Conservation (phyloP, 2,329 filamentous ascomycete genomes). For the Aspergillus luchuensis region DNA sequence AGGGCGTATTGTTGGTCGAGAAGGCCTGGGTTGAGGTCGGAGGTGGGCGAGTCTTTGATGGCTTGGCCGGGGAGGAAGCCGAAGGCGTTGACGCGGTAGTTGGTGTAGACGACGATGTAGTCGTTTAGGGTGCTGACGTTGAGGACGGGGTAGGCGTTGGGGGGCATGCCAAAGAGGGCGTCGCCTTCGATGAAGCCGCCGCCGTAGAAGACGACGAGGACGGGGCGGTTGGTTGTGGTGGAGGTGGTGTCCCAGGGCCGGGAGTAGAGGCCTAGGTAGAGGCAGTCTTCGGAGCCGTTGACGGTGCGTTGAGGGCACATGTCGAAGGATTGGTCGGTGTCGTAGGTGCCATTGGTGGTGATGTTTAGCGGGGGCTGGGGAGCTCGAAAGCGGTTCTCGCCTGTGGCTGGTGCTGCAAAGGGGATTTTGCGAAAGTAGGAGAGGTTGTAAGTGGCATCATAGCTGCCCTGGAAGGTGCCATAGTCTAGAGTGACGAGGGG, state of each 20-base stretch:
- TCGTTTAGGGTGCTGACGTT: conserved; percentile 57
- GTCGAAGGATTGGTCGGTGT: conserved; percentile 58
- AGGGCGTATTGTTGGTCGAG: conserved; percentile 57
- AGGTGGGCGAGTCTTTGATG: conserved; percentile 46
- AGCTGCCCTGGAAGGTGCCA: conserved; percentile 56
- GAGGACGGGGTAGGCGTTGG: conserved; percentile 59
- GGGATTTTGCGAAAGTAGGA: conserved; percentile 64
- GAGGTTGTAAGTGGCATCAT: conserved; percentile 56
- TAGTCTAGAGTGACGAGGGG: conserved; percentile 51
- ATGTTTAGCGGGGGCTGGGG: conserved; percentile 59
- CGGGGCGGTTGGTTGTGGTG: conserved; percentile 50
- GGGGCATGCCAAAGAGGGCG: conserved; percentile 58
- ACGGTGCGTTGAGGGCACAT: conserved; percentile 62
- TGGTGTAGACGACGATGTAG: conserved; percentile 55
- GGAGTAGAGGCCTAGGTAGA: conserved; percentile 63
- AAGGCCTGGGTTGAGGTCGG: conserved; percentile 56
- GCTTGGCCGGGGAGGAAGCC: conserved; percentile 56
- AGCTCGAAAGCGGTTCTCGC: conserved; percentile 61
- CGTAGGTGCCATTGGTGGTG: conserved; percentile 52
- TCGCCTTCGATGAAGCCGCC: conserved; percentile 63
- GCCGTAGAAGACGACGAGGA: conserved; percentile 63
- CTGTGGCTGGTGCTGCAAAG: conserved; percentile 60
- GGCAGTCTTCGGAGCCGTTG: conserved; percentile 61
- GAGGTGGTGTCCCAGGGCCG: conserved; percentile 54
- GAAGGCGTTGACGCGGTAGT: conserved; percentile 61